These are phyloP conservation scores for Terana coerulea DNA, from an alignment of 768 basidiomycete genomes.

Conservation along the genomic window DNA sequence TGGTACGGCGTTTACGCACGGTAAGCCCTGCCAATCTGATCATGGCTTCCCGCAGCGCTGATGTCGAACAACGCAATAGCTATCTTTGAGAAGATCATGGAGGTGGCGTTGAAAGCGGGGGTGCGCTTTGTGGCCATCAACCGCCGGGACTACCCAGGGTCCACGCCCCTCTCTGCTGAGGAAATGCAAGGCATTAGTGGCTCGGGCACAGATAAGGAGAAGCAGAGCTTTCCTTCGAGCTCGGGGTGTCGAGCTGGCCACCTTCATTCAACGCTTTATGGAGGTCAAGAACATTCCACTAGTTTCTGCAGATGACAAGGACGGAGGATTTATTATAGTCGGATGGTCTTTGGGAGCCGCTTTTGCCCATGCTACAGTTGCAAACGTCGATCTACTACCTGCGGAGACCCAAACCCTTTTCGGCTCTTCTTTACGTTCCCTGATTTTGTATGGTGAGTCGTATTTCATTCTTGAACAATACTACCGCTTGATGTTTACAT, in stretches of 20 bases:
- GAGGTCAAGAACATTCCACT: background rate
- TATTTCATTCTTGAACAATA: background rate
- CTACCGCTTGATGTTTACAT: background rate
- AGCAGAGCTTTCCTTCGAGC: background rate
- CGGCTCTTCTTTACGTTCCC: background rate
- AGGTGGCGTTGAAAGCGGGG: constrained; percentile 10
- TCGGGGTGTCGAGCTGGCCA: background rate
- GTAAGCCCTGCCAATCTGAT: background rate
- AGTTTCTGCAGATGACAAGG: background rate
- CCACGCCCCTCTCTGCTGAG: constrained; percentile 14
- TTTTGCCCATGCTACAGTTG: background rate
- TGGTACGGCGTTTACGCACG: background rate
- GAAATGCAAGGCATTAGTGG: constrained; percentile 10
- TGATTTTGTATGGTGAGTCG: constrained; percentile 6
- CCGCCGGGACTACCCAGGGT: constrained; percentile 24
- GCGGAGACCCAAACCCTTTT: background rate
- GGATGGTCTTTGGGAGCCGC: background rate
- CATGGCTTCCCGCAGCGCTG: background rate
- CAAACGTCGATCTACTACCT: background rate
- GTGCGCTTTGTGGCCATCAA: constrained; percentile 22
- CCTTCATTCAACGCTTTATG: background rate
- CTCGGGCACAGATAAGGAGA: background rate
- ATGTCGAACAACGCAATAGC: background rate
- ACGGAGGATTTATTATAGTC: background rate
- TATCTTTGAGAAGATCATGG: constrained; percentile 15